A percentile compares a stretch with the other conserved stretches of the same genome.
phyloP scores from a whole-genome alignment of 768 basidiomycete species.

The Tylopilus sp. region DNA sequence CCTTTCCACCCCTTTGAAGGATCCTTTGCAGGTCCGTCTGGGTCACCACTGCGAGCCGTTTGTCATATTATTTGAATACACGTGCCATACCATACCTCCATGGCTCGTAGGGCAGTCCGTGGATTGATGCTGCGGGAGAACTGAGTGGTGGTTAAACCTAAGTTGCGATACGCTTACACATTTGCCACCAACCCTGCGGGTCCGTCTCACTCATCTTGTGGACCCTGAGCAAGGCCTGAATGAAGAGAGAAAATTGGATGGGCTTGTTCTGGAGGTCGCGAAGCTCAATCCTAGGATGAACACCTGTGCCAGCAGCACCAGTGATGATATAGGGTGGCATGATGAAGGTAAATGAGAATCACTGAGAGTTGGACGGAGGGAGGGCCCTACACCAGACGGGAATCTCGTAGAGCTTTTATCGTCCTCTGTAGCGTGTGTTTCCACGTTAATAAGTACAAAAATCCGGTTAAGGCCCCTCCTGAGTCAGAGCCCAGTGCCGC shows the following conservation, averaged over 20 bases:
- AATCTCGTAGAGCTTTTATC: conserved; percentile 4
- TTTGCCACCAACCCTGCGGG: conserved; percentile 13
- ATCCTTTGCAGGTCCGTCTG: conserved; percentile 6
- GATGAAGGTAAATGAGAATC: background rate
- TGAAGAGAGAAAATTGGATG: conserved; percentile 18
- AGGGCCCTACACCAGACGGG: background rate
- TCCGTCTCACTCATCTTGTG: conserved; percentile 6
- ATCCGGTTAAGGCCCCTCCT: no score
- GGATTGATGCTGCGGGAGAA: conserved; percentile 8
- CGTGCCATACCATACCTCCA: conserved; percentile 3
- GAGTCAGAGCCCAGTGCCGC: no score
- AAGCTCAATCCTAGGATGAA: conserved; percentile 16
- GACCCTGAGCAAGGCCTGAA: conserved; percentile 11
- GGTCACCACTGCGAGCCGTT: conserved; percentile 14
- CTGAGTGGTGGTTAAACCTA: background rate
- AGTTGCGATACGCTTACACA: background rate
- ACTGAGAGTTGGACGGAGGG: background rate
- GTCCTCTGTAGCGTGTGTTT: background rate
- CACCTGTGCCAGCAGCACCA: background rate
- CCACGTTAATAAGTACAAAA: background rate
- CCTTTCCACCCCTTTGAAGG: conserved; percentile 6
- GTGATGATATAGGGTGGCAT: conserved; percentile 15
- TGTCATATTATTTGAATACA: background rate
- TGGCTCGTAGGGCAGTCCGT: conserved; percentile 14
- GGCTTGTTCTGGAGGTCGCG: conserved; percentile 8